Base-by-base conservation (phyloP, 768 basidiomycete genomes). In the Boletus vinaceobasis region DNA sequence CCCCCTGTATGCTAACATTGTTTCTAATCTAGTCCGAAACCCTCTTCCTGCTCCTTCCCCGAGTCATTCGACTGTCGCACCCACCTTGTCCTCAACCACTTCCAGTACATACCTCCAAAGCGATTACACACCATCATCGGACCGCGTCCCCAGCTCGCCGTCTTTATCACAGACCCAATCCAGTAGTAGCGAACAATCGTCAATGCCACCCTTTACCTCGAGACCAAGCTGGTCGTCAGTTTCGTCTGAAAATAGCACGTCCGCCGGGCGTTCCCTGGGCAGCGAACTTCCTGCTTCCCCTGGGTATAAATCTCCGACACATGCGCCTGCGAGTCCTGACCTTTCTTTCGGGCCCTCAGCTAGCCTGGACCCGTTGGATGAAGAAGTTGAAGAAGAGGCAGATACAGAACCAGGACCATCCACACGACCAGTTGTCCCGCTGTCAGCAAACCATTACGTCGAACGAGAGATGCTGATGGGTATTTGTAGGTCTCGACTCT, bases 391-490 rank as follows among this genome's bases (percentile, higher is more conserved):
- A 47, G 62, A 59, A 27, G 61, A 55, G 17, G 52, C 11, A 1
- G 57, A 53, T 19, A 11, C 44, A 21, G 61, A 57, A 50, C 27
- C 57, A 17, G 65, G 59, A 11, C 26, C 50, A 27, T 60, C 65
- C 23, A 27, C 49, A 8, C 65, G 71, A 33, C 35, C 52, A 1
- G 6, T n/a, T 0, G 19, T 57, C 21, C 53, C 57, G 10, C 50
- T 61, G 19, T 53, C 70, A 39, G 71, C 72, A 45, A 72, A 72
- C 43, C 71, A 68, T n/a, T 86, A 80, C 57, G 71, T 87, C 8
- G 86, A 85, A 55, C 68, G 72, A 36, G 80, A 85, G 39, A 74
- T 87, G 48, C 71, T 87, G 3, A 56, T 72, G 48, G 83, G 86
- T 39, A 73, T 89, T 60, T 83, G 88, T 90, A 64, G 67, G 88